Evolutionary conservation across 1,284 basidiomycete genomes (phyloP).

Genomic region (Cystobasidiaceae sp.): DNA sequence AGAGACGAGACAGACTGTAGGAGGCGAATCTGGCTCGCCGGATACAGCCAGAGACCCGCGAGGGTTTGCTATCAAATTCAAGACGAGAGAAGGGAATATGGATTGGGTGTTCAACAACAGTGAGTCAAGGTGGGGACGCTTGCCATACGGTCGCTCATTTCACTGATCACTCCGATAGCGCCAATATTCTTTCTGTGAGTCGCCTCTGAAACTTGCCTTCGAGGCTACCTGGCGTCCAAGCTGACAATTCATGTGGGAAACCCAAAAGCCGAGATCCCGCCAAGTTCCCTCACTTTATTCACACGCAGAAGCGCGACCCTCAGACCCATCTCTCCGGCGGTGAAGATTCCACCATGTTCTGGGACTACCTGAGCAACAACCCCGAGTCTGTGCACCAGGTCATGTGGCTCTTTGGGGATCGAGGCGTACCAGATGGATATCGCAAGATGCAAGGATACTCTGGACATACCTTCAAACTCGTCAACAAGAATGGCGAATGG

Average conservation of each 20-base stretch:
- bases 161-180: too few species aligned
- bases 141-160: too few species aligned
- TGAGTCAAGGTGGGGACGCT: too few species aligned
- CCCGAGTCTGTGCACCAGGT: slow-evolving; percentile 86
- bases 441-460: slow-evolving; percentile 82
- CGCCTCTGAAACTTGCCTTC: too few species aligned
- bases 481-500: slow-evolving; percentile 73
- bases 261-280: slow-evolving; percentile 48
- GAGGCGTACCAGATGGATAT: slow-evolving; percentile 82
- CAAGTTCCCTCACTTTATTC: slow-evolving; percentile 74
- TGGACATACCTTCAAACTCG: slow-evolving; percentile 83
- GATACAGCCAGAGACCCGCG: slow-evolving; percentile 89
- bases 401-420: slow-evolving; percentile 80
- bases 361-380: slow-evolving; percentile 80
- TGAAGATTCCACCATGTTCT: slow-evolving; percentile 53
- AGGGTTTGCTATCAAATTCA: slow-evolving; percentile 86
- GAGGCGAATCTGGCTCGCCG: slow-evolving; percentile 72
- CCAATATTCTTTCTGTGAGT: slow-evolving; percentile 83
- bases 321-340: slow-evolving; percentile 79
- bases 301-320: slow-evolving; percentile 88
- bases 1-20: slow-evolving; percentile 52
- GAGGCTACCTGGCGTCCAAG: too few species aligned
- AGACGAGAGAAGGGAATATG: slow-evolving; percentile 80
- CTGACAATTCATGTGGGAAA: slow-evolving; percentile 46
- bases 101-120: slow-evolving; percentile 89